Evolutionary conservation across 768 basidiomycete species (phyloP), one percentile per base, ranked within the genome.

Genomic region (Cystobasidium tubakii): DNA sequence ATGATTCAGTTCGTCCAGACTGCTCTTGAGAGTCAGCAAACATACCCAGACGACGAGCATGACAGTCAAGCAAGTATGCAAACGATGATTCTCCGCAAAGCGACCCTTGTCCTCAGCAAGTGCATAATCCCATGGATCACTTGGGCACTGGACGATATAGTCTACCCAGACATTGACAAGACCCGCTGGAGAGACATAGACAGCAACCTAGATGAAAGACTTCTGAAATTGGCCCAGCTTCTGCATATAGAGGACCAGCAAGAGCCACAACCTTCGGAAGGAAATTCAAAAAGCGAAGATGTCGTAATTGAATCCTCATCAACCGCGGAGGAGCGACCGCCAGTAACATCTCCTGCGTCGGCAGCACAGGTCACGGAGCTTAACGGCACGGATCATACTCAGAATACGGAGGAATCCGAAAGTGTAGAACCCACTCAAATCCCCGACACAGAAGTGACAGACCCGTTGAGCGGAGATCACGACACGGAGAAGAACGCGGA

Each of bases 1-100:
- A 29, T 74, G 31, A 17, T 60, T 17, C 50, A 50, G 10, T 74
- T 74, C 23, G 23, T 54, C 4, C 50, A 74, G 19, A 33, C 29
- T 10, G 70, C 54, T 15, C 19, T 70, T 13, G 29, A 34, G n/a
- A 46, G 33, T 36, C 27, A 29, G 36, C 70, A 46, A 42, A 19
- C 62, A 29, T 33, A 29, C 25, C 31, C 50, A 15, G 27, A 62
- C 13, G 36, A 62, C 1, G 66, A 70, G 12, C 36, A 60, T 3
- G 46, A 50, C 21, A 21, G 21, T 50, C 46, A 50, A 50, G 21
- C 46, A 50, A 50, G 46, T 66, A 43, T 13, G 31, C 21, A 21
- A 19, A 66, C 34, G 64, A 42, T 31, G 29, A 66, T 62, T 62
- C 15, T 62, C 57, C 57, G 36, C 31, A 31, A 62, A 13, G 9